phyloP scores from a whole-genome alignment of 345 rosid genomes.

The Trapa bicornis region DNA sequence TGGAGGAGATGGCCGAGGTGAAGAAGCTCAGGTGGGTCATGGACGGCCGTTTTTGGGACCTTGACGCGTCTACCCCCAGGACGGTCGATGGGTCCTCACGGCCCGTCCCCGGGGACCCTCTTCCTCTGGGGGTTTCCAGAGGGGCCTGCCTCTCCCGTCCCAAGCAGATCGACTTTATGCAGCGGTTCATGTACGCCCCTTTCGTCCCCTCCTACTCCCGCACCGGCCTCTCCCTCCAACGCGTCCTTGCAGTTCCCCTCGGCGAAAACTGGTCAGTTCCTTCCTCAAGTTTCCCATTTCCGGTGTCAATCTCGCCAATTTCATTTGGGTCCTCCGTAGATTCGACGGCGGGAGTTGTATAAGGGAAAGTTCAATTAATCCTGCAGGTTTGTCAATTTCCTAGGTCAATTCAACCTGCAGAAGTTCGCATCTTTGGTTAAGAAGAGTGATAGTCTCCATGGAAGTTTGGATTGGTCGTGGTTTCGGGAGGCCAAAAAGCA shows the following conservation, averaged over 20 bases:
- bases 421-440: slow-evolving; percentile 45
- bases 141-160: slow-evolving; percentile 63
- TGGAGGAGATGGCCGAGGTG: slow-evolving; percentile 22
- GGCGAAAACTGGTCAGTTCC: slow-evolving; percentile 10
- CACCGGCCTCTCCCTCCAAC: slow-evolving; percentile 45
- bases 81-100: slow-evolving; percentile 66
- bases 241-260: slow-evolving; percentile 48
- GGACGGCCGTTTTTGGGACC: slow-evolving; percentile 83
- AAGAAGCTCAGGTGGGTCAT: slow-evolving; percentile 68
- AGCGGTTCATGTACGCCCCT: slow-evolving; percentile 73
- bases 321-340: not conserved
- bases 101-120: slow-evolving; percentile 50
- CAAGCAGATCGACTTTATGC: slow-evolving; percentile 72
- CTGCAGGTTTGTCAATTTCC: slow-evolving; percentile 50
- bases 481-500: slow-evolving; percentile 10
- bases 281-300: too few relatives aligned
- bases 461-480: slow-evolving; percentile 2
- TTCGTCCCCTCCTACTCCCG: slow-evolving; percentile 41
- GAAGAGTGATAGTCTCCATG: slow-evolving; percentile 13
- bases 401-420: slow-evolving; percentile 70
- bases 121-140: slow-evolving; percentile 69
- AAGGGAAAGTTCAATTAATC: not conserved
- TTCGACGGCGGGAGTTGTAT: not conserved
- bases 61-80: slow-evolving; percentile 61
- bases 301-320: slow-evolving; percentile 13